Percentiles rank a stretch among this genome's conserved stretches.
Evolutionary conservation across 352 stramenopile genomes (phyloP).

Genomic region (Phytophthora pini): DNA sequence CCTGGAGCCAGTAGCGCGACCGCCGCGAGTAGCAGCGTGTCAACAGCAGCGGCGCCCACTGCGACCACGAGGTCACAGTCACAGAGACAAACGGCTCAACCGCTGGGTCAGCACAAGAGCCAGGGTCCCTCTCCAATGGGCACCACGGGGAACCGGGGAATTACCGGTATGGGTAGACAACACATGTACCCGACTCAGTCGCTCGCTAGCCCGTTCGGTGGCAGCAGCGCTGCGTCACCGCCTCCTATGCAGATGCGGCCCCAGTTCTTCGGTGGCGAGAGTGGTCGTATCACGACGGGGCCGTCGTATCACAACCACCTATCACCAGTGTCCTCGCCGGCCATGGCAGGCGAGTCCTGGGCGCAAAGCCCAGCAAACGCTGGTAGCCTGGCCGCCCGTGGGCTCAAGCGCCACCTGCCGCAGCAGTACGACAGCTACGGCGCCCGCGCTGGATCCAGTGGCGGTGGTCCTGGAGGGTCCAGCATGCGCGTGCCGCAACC

Average conservation of each 20-base stretch:
- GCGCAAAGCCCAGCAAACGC: constrained; percentile 12
- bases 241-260: constrained; percentile 29
- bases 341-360: constrained; percentile 37
- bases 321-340: constrained; percentile 36
- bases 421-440: constrained; percentile 33
- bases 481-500: constrained; percentile 3
- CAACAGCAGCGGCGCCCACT: neutral
- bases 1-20: neutral
- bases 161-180: constrained; percentile 18
- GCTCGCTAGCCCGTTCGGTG: constrained; percentile 12
- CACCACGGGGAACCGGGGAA: constrained; percentile 10
- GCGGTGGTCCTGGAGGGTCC: neutral
- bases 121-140: neutral
- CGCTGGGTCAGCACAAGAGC: constrained; percentile 3
- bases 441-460: neutral
- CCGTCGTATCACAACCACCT: constrained; percentile 30
- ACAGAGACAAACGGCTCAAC: neutral
- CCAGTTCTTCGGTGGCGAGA: constrained; percentile 27
- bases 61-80: constrained; percentile 8
- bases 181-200: constrained; percentile 22
- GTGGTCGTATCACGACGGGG: constrained; percentile 26
- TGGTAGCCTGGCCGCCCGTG: constrained; percentile 15
- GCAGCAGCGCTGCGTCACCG: constrained; percentile 8
- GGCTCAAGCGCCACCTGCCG: constrained; percentile 50
- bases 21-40: constrained; percentile 5